These are phyloP conservation scores for Hygrophila difformis DNA, from an alignment of 257 asterid genomes.

Conservation along the genomic window DNA sequence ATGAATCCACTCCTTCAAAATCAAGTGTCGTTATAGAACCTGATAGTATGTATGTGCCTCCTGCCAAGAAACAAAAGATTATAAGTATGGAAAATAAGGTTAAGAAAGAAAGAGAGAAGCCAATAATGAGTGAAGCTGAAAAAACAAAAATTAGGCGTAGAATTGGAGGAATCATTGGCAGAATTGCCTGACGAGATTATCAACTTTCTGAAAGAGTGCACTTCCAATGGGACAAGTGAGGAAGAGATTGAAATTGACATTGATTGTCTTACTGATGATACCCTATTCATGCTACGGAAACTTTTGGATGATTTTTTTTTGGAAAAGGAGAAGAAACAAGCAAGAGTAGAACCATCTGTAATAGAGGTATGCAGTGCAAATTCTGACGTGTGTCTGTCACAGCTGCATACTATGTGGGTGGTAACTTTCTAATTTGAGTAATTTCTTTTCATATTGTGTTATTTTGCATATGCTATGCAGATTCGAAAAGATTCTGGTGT, in stretches of 20 bases:
- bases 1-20: constrained; percentile 33
- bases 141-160: constrained; percentile 49
- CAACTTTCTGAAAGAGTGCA: constrained; percentile 53
- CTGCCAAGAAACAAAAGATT: constrained; percentile 48
- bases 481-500: constrained; percentile 47
- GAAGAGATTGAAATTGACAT: constrained; percentile 90
- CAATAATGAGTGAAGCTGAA: constrained; percentile 50
- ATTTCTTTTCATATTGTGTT: neutral
- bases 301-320: constrained; percentile 53
- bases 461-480: constrained; percentile 26
- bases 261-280: constrained; percentile 54
- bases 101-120: constrained; percentile 39
- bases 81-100: constrained; percentile 30
- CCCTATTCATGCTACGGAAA: constrained; percentile 51
- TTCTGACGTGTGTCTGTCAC: constrained; percentile 4
- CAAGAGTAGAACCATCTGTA: constrained; percentile 29
- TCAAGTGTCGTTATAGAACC: constrained; percentile 36
- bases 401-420: too few relatives aligned
- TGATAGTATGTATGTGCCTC: constrained; percentile 40
- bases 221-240: constrained; percentile 36
- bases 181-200: constrained; percentile 71
- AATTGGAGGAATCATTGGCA: constrained; percentile 48
- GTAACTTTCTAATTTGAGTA: too few relatives aligned
- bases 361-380: constrained; percentile 40
- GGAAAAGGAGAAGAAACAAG: constrained; percentile 43